These are phyloP conservation scores for Geotrichum ghanense DNA, from an alignment of 805 yeast genomes.

Conservation along the genomic window DNA sequence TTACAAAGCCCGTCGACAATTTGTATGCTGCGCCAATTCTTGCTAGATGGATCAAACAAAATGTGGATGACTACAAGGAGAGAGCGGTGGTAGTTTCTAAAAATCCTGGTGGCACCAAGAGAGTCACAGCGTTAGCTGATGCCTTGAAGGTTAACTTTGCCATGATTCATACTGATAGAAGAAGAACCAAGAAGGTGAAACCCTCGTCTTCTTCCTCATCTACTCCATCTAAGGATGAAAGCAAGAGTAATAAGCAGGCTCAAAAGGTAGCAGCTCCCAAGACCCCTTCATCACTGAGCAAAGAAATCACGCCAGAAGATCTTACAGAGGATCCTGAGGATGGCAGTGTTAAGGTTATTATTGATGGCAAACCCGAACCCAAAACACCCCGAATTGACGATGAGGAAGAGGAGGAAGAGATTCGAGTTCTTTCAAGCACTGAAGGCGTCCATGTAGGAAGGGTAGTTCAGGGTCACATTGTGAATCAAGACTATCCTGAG, in stretches of 20 bases:
- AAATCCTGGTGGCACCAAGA: slow-evolving; percentile 97
- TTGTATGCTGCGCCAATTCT: slow-evolving; percentile 92
- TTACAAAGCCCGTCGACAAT: slow-evolving; percentile 94
- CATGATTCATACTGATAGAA: slow-evolving; percentile 96
- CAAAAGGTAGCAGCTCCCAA: background rate
- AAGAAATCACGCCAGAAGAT: slow-evolving; percentile 1
- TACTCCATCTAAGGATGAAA: slow-evolving; percentile 14
- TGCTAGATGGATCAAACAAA: slow-evolving; percentile 90
- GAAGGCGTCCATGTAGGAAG: slow-evolving; percentile 78
- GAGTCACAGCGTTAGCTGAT: slow-evolving; percentile 98
- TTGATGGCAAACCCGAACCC: background rate
- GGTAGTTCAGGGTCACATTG: slow-evolving; percentile 93
- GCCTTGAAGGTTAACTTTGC: slow-evolving; percentile 92
- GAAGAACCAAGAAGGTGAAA: slow-evolving; percentile 63
- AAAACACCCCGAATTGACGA: background rate
- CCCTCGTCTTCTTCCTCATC: slow-evolving; percentile 18
- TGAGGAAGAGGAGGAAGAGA: slow-evolving; percentile 20
- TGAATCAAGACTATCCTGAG: slow-evolving; percentile 62
- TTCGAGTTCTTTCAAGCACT: slow-evolving; percentile 7
- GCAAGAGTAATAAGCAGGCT: background rate
- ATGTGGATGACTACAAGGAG: slow-evolving; percentile 66
- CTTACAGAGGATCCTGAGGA: background rate
- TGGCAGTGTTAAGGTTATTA: background rate
- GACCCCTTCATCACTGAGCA: background rate
- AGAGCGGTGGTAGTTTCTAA: slow-evolving; percentile 96